Conservation (phyloP, 306 rosid species). For the Rosa persica region DNA sequence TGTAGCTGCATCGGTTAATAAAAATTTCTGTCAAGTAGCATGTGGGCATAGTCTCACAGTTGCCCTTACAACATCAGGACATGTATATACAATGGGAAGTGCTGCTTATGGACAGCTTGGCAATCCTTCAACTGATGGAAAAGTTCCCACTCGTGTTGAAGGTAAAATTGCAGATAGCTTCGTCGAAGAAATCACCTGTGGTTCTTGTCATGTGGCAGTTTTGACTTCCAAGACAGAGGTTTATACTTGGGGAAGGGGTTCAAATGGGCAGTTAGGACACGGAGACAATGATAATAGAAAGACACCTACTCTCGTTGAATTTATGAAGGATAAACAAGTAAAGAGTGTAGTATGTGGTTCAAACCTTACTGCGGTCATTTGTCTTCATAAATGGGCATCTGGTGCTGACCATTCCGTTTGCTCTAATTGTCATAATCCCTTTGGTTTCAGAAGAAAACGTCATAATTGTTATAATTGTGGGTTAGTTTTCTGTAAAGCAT, state of each 20-base stretch:
- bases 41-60: constrained; percentile 85
- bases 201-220: constrained; percentile 88
- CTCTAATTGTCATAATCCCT: constrained; percentile 70
- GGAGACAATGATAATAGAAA: constrained; percentile 74
- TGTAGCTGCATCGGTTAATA: constrained; percentile 57
- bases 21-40: constrained; percentile 74
- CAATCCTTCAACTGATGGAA: constrained; percentile 65
- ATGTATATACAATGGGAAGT: constrained; percentile 86
- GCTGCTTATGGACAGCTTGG: constrained; percentile 88
- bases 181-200: constrained; percentile 81
- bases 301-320: constrained; percentile 71
- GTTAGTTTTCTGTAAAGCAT: constrained; percentile 81
- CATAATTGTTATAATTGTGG: constrained; percentile 98
- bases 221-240: constrained; percentile 84
- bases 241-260: constrained; percentile 98
- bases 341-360: constrained; percentile 83
- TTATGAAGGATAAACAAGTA: constrained; percentile 71
- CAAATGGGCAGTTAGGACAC: constrained; percentile 95
- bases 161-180: constrained; percentile 65
- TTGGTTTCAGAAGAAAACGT: constrained; percentile 91
- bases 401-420: constrained; percentile 80
- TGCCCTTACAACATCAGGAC: constrained; percentile 77
- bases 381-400: constrained; percentile 86
- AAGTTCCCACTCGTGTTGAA: constrained; percentile 57
- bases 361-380: constrained; percentile 80